phyloP scores from a whole-genome alignment of 352 stramenopile species.

The Pythium rishiriense region DNA sequence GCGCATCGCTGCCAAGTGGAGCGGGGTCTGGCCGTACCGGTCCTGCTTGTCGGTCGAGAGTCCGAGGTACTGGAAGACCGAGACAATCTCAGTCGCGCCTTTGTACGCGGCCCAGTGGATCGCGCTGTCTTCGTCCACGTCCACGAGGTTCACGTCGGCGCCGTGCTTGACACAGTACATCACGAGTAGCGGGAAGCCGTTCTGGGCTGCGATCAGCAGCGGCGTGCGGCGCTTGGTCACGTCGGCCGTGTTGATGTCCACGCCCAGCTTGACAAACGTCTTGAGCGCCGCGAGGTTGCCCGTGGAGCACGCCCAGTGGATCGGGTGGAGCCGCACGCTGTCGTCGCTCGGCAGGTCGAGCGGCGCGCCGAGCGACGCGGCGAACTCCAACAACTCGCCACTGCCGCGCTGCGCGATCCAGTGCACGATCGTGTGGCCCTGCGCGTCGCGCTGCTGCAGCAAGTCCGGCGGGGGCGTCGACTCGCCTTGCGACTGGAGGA shows the following conservation, averaged over 20 bases:
- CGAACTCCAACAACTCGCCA: constrained; percentile 57
- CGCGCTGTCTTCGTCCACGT: constrained; percentile 69
- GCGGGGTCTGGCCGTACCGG: constrained; percentile 73
- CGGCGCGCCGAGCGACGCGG: constrained; percentile 43
- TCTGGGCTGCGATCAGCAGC: constrained; percentile 73
- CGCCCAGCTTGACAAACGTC: constrained; percentile 58
- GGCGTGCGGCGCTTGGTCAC: constrained; percentile 70
- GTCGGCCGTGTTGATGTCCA: constrained; percentile 78
- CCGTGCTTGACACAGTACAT: constrained; percentile 75
- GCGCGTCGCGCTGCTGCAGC: constrained; percentile 41
- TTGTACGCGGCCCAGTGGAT: constrained; percentile 90
- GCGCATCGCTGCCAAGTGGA: constrained; percentile 82
- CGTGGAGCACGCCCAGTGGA: constrained; percentile 82
- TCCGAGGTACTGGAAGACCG: constrained; percentile 80
- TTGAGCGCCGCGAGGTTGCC: constrained; percentile 70
- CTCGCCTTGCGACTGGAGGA: constrained; percentile 33
- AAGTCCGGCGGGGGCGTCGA: constrained; percentile 35
- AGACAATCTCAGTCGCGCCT: constrained; percentile 77
- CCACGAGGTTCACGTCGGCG: constrained; percentile 64
- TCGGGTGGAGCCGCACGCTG: constrained; percentile 61
- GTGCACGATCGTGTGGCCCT: constrained; percentile 73
- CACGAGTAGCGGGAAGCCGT: constrained; percentile 74
- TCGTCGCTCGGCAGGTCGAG: constrained; percentile 67
- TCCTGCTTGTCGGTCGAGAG: constrained; percentile 65
- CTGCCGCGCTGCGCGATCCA: constrained; percentile 65